Base-by-base conservation (phyloP, 208 protist species). In the Plasmodiophora brassicae region DNA sequence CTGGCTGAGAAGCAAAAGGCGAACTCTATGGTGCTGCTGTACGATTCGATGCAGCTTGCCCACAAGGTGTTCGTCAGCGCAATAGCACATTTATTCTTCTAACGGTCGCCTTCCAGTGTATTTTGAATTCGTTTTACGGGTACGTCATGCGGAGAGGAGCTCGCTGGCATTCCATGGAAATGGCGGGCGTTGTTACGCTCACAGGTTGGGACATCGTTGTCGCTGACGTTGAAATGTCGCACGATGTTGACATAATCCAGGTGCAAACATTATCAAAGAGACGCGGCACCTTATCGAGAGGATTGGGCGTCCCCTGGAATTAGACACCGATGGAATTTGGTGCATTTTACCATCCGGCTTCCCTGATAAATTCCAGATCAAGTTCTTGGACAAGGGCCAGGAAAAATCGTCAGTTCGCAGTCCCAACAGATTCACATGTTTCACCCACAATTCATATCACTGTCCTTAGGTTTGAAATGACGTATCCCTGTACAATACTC, bases 271-370 rank as follows among this genome's bases (percentile, higher is more conserved):
- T 84, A 99, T 99, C 94, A 98, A 96, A 78, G 94, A 98, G 89
- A 96, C 98, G 0, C 91, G 97, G 38, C 88, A 96, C 36, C 92
- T 99, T 14, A 95, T 99, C 1, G 96, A 99, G 88, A 93, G 96
- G 46, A 96, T 99, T 89, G 98, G 98, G 32, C 93, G 96, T 22
- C 96, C 98, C 22, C 95, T 99, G 0, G 99, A 99, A 92, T 94
- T 99, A 0, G 99, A 99, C 92, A 99, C 99, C 20, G 99, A 99
- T 93, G 98, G 98, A 88, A 99, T 99, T 91, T 99, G 99, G 99
- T 99, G 98, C 94, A 96, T 95, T 41, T 92, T 99, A 32, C 99
- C 99, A 0, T 90, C 90, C 35, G 94, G 93, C 22, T 99, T 99
- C 90, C 98, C 98, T 14, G 95, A 98, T 72, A 96, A 98, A 89